phyloP scores from a whole-genome alignment of 2,329 filamentous ascomycete species.

The Triangularia setosa region DNA sequence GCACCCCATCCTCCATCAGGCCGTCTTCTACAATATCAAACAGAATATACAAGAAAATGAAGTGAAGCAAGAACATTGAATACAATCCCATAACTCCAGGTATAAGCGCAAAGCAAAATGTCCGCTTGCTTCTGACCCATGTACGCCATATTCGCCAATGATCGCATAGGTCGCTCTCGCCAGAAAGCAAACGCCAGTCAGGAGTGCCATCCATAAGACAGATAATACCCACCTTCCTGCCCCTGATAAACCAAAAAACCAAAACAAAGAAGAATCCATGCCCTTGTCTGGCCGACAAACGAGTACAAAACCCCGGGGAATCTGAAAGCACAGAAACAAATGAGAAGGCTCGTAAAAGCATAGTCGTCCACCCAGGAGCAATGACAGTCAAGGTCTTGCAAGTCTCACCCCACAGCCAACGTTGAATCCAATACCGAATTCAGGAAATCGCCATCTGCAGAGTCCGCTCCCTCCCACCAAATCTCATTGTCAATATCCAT shows the following conservation, averaged over 20 bases:
- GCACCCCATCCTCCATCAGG: neutral
- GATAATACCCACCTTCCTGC: neutral
- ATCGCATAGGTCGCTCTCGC: neutral
- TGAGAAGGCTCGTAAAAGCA: neutral
- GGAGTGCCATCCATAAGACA: neutral
- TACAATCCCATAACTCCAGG: neutral
- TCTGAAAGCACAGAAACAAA: neutral
- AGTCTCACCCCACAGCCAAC: constrained; percentile 41
- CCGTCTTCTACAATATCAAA: neutral
- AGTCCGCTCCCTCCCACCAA: constrained; percentile 60
- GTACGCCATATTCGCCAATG: neutral
- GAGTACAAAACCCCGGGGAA: neutral
- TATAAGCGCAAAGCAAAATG: neutral
- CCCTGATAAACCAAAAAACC: neutral
- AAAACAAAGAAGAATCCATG: neutral
- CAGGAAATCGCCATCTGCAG: constrained; percentile 48
- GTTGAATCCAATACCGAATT: constrained; percentile 56
- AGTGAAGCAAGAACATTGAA: neutral
- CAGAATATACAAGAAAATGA: neutral
- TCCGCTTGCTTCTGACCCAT: neutral
- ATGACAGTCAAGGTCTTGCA: neutral
- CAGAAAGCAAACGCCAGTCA: neutral
- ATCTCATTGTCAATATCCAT: constrained; percentile 58
- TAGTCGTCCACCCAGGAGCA: neutral
- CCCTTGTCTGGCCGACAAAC: neutral